These are phyloP conservation scores for Pseudogymnoascus sp. DNA, from an alignment of 2,329 filamentous ascomycete species.

Conservation along the genomic window DNA sequence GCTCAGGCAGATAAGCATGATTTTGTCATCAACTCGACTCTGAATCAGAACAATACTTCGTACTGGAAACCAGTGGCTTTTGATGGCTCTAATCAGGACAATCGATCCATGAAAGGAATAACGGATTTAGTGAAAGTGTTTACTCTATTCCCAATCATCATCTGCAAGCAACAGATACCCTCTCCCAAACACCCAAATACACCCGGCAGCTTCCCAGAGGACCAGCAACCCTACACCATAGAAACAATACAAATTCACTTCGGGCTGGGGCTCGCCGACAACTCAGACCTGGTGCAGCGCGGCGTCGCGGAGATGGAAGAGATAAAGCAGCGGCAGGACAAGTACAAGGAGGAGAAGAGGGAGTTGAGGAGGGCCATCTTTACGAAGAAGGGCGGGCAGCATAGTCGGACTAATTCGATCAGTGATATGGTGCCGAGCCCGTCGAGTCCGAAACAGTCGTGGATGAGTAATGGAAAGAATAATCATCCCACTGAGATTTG, in stretches of 20 bases:
- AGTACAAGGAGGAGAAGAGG: conserved; percentile 7
- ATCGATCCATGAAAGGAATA: neutral
- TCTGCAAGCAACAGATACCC: neutral
- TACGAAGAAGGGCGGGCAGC: neutral
- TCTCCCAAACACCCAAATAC: neutral
- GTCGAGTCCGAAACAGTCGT: conserved; percentile 11
- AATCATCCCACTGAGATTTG: too few relatives aligned
- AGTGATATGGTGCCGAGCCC: conserved; percentile 11
- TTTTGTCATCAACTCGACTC: conserved; percentile 11
- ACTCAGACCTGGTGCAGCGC: conserved; percentile 13
- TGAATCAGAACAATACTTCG: conserved; percentile 12
- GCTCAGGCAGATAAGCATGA: conserved; percentile 15
- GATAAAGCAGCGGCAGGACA: conserved; percentile 12
- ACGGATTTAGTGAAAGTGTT: conserved; percentile 11
- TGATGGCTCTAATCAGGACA: conserved; percentile 4
- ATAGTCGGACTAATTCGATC: conserved; percentile 9
- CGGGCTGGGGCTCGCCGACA: conserved; percentile 15
- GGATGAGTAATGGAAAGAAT: neutral
- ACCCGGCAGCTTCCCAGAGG: conserved; percentile 12
- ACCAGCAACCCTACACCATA: neutral
- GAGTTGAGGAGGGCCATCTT: conserved; percentile 1
- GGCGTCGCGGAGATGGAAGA: conserved; percentile 14
- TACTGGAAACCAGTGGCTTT: conserved; percentile 16
- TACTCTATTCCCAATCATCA: conserved; percentile 17
- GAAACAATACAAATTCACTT: conserved; percentile 13